Percentiles rank a stretch among this genome's conserved stretches.
phyloP scores from a whole-genome alignment of 2,329 filamentous ascomycete genomes.

The Rosellinia necatrix region DNA sequence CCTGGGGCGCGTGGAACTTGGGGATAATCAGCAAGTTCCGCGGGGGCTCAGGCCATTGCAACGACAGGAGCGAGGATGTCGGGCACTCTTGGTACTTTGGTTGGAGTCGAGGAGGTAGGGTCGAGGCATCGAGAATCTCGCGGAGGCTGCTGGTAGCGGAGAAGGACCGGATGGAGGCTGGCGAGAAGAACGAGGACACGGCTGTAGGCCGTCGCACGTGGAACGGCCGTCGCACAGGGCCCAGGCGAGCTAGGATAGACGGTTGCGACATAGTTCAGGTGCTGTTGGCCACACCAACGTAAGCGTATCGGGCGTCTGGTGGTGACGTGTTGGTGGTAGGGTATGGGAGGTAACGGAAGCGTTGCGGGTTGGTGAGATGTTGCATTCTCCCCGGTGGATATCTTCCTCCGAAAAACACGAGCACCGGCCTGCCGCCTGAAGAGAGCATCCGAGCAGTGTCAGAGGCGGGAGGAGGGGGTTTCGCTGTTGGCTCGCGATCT shows the following conservation, averaged over 20 bases:
- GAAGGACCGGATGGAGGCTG: constrained; percentile 46
- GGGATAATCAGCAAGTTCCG: constrained; percentile 63
- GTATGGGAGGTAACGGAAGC: not conserved
- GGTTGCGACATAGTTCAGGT: constrained; percentile 20
- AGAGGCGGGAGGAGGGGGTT: not conserved
- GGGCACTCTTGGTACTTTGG: constrained; percentile 67
- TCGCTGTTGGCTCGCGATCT: too few relatives aligned
- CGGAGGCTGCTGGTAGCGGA: constrained; percentile 51
- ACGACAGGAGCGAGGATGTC: constrained; percentile 57
- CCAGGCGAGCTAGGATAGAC: not conserved
- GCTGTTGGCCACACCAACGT: not conserved
- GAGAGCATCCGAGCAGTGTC: not conserved
- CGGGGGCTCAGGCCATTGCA: constrained; percentile 60
- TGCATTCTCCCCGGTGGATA: constrained; percentile 15
- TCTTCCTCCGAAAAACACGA: not conserved
- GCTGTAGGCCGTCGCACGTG: not conserved
- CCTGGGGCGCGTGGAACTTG: constrained; percentile 60
- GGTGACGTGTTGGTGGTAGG: not conserved
- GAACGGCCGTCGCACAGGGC: constrained; percentile 1
- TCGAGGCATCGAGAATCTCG: constrained; percentile 55
- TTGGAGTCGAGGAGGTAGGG: constrained; percentile 60
- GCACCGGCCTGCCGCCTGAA: not conserved
- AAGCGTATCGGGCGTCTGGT: not conserved
- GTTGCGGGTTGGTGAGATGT: constrained; percentile 7
- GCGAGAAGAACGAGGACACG: not conserved